Conservation (phyloP, 1,139 yeast genomes). For the Debaryomycetaceae sp. region DNA sequence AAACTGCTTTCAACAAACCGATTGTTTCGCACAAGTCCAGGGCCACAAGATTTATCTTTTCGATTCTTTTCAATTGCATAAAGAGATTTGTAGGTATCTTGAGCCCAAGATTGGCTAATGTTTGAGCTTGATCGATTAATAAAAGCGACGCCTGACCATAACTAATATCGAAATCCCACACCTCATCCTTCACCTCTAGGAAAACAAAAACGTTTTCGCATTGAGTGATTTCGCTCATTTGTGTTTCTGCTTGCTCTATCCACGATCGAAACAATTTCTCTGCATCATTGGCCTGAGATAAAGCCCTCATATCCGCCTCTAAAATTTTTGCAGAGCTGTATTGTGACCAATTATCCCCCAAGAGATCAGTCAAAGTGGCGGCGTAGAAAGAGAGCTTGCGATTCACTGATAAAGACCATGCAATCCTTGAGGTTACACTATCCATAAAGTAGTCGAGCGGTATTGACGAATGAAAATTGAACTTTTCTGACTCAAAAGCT, state of each 20-base stretch:
- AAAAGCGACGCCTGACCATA: slow-evolving; percentile 38
- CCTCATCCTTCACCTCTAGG: slow-evolving; percentile 5
- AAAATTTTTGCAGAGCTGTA: slow-evolving; percentile 67
- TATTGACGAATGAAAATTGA: background rate
- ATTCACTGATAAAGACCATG: slow-evolving; percentile 13
- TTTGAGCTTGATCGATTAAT: slow-evolving; percentile 43
- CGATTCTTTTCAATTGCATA: slow-evolving; percentile 31
- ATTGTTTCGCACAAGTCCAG: slow-evolving; percentile 39
- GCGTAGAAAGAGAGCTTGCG: slow-evolving; percentile 14
- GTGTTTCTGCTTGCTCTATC: slow-evolving; percentile 16
- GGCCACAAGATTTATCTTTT: slow-evolving; percentile 49
- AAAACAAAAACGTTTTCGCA: slow-evolving; percentile 30
- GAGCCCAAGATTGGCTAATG: slow-evolving; percentile 41
- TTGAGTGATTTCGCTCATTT: slow-evolving; percentile 8
- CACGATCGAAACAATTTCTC: slow-evolving; percentile 35
- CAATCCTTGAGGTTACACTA: slow-evolving; percentile 6
- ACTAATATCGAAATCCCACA: slow-evolving; percentile 25
- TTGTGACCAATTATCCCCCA: slow-evolving; percentile 68
- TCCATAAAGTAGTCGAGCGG: background rate
- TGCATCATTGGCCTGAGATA: slow-evolving; percentile 37
- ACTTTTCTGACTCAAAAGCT: background rate
- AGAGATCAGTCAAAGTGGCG: slow-evolving; percentile 11
- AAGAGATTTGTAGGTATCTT: slow-evolving; percentile 38
- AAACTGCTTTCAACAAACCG: slow-evolving; percentile 17
- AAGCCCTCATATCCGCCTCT: slow-evolving; percentile 34